Evolutionary conservation across 2,329 filamentous ascomycete genomes (phyloP).

Genomic region (Aspergillus pseudoviridinutans): DNA sequence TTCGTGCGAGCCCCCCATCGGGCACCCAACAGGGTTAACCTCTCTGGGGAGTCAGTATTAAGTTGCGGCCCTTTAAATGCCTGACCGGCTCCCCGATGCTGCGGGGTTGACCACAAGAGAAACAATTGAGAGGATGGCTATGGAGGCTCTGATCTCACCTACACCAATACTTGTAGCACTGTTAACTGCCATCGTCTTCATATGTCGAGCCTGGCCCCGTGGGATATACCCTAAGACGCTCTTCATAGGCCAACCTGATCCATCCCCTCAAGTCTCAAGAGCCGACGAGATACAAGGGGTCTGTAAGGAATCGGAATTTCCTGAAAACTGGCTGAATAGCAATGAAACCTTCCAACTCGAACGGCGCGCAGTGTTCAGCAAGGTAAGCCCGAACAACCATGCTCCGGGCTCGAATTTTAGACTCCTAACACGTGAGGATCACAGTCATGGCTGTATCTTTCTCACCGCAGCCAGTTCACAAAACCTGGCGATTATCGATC

Average conservation of each 20-base stretch:
- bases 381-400: constrained; percentile 25
- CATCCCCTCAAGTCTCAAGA: not conserved
- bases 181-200: constrained; percentile 5
- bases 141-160: constrained; percentile 1
- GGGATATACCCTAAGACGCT: not conserved
- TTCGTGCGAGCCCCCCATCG: too few relatives aligned
- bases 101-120: too few relatives aligned
- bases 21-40: too few relatives aligned
- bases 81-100: not conserved
- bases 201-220: constrained; percentile 9
- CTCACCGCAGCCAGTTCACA: constrained; percentile 43
- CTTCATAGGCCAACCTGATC: not conserved
- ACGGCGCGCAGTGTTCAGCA: constrained; percentile 48
- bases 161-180: constrained; percentile 5
- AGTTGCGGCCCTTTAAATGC: not conserved
- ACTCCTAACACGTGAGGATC: too few relatives aligned
- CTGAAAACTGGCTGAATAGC: constrained; percentile 36
- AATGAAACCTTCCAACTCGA: constrained; percentile 46
- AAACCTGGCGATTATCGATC: constrained; percentile 56
- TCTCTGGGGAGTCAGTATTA: not conserved
- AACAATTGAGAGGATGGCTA: not conserved
- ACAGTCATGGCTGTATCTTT: constrained; percentile 35
- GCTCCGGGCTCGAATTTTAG: too few relatives aligned
- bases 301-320: constrained; percentile 40
- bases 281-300: constrained; percentile 16